A percentile compares a stretch with the other conserved stretches of the same genome.
These are phyloP conservation scores for Purshia tridentata DNA, from an alignment of 306 rosid genomes.

Conservation along the genomic window DNA sequence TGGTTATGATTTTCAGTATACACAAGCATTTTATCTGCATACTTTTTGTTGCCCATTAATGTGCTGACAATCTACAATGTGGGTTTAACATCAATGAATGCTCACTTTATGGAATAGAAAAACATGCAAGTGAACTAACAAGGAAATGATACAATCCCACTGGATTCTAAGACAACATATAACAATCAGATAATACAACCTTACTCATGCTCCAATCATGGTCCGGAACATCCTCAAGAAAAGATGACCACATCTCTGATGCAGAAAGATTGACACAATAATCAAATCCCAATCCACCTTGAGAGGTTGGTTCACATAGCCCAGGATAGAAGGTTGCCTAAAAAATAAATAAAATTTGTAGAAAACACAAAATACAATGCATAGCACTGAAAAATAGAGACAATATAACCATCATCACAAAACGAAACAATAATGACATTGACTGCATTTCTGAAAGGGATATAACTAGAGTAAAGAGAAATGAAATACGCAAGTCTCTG, in stretches of 20 bases:
- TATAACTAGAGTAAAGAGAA: background rate
- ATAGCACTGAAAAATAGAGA: background rate
- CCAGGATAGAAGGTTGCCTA: constrained; percentile 96
- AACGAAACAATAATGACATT: background rate
- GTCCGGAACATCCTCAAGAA: constrained; percentile 73
- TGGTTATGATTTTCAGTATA: constrained; percentile 94
- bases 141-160: constrained; percentile 12
- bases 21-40: constrained; percentile 69
- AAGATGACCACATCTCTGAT: constrained; percentile 85
- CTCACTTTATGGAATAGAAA: constrained; percentile 20
- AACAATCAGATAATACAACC: constrained; percentile 44
- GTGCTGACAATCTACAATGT: constrained; percentile 68
- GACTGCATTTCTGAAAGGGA: background rate
- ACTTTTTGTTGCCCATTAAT: constrained; percentile 56
- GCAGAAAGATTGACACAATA: constrained; percentile 80
- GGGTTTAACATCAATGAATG: constrained; percentile 15
- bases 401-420: too few species aligned
- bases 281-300: constrained; percentile 99
- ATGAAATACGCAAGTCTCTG: background rate
- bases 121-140: constrained; percentile 10
- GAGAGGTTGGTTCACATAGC: constrained; percentile 84
- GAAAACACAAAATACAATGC: background rate
- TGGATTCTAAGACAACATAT: constrained; percentile 19
- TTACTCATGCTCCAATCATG: constrained; percentile 91
- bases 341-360: constrained; percentile 21